These are phyloP conservation scores for Tirmania nivea DNA, from an alignment of 495 filamentous ascomycete species.

Conservation along the genomic window DNA sequence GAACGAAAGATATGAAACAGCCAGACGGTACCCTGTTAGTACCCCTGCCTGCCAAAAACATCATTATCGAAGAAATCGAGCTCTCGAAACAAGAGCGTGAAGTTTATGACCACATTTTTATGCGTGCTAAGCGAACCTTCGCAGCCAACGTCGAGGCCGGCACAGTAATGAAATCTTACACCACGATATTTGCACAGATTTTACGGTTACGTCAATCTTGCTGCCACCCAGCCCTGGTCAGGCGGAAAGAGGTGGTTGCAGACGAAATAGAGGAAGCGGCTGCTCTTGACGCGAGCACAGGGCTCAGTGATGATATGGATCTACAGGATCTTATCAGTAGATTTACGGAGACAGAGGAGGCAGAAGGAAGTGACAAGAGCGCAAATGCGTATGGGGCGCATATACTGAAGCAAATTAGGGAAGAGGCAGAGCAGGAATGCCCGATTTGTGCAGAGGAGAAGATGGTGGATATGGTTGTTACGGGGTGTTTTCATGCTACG, in stretches of 20 bases:
- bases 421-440: slow-evolving; percentile 70
- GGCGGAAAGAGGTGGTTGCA: slow-evolving; percentile 60
- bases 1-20: slow-evolving; percentile 96
- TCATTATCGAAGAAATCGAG: slow-evolving; percentile 69
- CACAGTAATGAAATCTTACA: slow-evolving; percentile 80
- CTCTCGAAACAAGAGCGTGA: slow-evolving; percentile 65
- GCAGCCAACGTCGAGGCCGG: slow-evolving; percentile 71
- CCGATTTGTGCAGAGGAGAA: slow-evolving; percentile 88
- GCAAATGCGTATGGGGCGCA: slow-evolving; percentile 60
- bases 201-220: slow-evolving; percentile 83
- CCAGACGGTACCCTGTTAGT: slow-evolving; percentile 74
- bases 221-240: slow-evolving; percentile 74
- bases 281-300: slow-evolving; percentile 55
- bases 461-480: slow-evolving; percentile 81
- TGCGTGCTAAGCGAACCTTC: slow-evolving; percentile 60
- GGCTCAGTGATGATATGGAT: slow-evolving; percentile 90
- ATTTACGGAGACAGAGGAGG: slow-evolving; percentile 40
- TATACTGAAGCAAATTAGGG: slow-evolving; percentile 73
- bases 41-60: slow-evolving; percentile 54
- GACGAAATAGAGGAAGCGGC: slow-evolving; percentile 74
- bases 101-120: slow-evolving; percentile 78
- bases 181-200: slow-evolving; percentile 92
- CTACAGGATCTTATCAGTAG: slow-evolving; percentile 61
- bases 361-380: slow-evolving; percentile 37
- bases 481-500: slow-evolving; percentile 88